A percentile compares a stretch with the other conserved stretches of the same genome.
These are phyloP conservation scores for Pseudocercospora fuligena DNA, from an alignment of 2,329 filamentous ascomycete species.

Conservation along the genomic window DNA sequence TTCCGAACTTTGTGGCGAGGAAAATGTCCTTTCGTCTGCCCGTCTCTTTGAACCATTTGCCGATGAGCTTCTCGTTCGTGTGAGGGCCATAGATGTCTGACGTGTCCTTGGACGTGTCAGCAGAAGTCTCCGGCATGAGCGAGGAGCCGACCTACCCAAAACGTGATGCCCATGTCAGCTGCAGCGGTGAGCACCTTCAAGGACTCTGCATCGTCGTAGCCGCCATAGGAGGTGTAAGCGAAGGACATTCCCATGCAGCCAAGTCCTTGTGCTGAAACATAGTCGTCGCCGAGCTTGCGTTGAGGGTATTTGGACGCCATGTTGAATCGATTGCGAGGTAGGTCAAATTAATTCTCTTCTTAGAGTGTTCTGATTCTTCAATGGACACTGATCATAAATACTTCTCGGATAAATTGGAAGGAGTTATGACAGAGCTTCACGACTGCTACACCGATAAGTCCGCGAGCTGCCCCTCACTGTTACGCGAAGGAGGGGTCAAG, in stretches of 20 bases:
- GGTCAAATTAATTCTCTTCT: not conserved
- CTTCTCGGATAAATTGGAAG: not conserved
- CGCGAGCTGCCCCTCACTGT: not conserved
- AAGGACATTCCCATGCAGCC: slow-evolving; percentile 45
- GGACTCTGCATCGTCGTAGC: slow-evolving; percentile 37
- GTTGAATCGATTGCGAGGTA: not conserved
- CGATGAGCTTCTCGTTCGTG: slow-evolving; percentile 41
- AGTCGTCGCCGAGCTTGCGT: slow-evolving; percentile 47
- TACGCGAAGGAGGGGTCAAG: not conserved
- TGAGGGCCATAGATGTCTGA: slow-evolving; percentile 39
- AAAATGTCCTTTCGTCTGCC: slow-evolving; percentile 49
- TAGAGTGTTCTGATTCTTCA: not conserved
- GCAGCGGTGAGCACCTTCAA: slow-evolving; percentile 34
- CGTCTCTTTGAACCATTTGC: slow-evolving; percentile 48
- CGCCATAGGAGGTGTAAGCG: slow-evolving; percentile 40
- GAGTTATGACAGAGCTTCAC: not conserved
- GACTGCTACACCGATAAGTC: not conserved
- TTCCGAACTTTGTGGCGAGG: slow-evolving; percentile 47
- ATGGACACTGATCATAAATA: not conserved
- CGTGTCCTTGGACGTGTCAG: slow-evolving; percentile 26
- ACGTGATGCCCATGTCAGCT: slow-evolving; percentile 36
- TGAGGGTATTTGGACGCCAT: slow-evolving; percentile 43
- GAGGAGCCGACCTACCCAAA: slow-evolving; percentile 24
- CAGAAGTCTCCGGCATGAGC: not conserved
- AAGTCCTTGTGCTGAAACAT: slow-evolving; percentile 39